These are phyloP conservation scores for Fusarium liriodendri DNA, from an alignment of 2,329 filamentous ascomycete species.

Conservation along the genomic window DNA sequence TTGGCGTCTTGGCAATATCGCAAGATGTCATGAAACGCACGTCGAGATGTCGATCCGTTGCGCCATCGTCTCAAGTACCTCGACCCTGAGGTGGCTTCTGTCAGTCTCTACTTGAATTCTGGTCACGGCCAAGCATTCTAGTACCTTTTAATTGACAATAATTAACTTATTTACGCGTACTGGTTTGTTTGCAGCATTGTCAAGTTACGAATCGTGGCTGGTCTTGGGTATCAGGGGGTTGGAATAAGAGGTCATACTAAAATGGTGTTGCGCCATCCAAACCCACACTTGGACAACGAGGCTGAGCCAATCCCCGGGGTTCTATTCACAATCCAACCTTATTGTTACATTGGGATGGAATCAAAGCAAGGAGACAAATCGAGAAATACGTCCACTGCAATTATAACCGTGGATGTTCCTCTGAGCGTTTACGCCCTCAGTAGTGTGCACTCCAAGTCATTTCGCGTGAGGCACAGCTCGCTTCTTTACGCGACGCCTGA, in stretches of 20 bases:
- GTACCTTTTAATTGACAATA: too few species aligned
- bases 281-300: not conserved
- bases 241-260: slow-evolving; percentile 9
- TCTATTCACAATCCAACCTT: not conserved
- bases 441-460: not conserved
- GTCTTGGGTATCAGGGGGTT: not conserved
- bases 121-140: fast-evolving
- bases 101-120: not conserved
- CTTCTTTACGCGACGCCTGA: not conserved
- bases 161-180: not conserved
- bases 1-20: slow-evolving; percentile 4
- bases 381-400: not conserved
- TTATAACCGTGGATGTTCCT: not conserved
- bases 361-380: not conserved
- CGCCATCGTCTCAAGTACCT: slow-evolving; percentile 7
- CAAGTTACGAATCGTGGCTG: not conserved
- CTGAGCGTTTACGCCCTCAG: not conserved
- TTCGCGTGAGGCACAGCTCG: not conserved
- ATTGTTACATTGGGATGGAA: not conserved
- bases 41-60: not conserved
- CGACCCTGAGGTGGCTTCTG: too few species aligned
- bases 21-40: slow-evolving; percentile 9
- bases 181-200: too few species aligned
- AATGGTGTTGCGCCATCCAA: slow-evolving; percentile 11
- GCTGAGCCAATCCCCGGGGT: not conserved